phyloP scores from a whole-genome alignment of 768 basidiomycete species.

The Mrakia gelida region DNA sequence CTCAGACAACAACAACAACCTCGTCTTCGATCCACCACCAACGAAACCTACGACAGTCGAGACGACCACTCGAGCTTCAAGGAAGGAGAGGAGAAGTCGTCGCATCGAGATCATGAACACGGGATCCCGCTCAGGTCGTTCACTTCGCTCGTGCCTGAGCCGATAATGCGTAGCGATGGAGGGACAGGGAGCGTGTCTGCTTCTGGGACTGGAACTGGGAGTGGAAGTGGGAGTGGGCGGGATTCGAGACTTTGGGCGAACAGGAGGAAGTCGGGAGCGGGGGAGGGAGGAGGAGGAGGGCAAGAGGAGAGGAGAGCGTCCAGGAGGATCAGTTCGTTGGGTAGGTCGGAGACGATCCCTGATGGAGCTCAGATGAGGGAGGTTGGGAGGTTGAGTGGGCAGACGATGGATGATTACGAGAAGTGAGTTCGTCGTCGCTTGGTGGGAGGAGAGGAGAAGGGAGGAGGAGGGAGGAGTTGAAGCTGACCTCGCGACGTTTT shows the following conservation, averaged over 20 bases:
- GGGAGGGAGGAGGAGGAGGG: background rate
- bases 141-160: background rate
- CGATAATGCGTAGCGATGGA: background rate
- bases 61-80: background rate
- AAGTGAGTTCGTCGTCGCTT: constrained; percentile 16
- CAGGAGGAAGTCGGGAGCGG: background rate
- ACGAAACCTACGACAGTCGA: background rate
- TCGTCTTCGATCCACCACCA: background rate
- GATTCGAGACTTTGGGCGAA: background rate
- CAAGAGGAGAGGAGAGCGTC: background rate
- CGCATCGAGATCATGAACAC: background rate
- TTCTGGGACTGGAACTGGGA: background rate
- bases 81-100: background rate
- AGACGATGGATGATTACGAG: constrained; percentile 16
- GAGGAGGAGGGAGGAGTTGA: too few species aligned
- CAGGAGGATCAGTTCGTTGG: background rate
- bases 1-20: background rate
- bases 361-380: background rate
- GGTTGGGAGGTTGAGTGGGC: background rate
- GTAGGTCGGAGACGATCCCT: background rate
- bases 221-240: background rate
- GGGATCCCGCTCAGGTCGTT: background rate
- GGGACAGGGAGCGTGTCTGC: background rate
- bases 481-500: background rate
- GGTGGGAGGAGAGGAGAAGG: too few species aligned